These are phyloP conservation scores for Aspergillus viridinutans DNA, from an alignment of 2,329 filamentous ascomycete species.

Conservation along the genomic window DNA sequence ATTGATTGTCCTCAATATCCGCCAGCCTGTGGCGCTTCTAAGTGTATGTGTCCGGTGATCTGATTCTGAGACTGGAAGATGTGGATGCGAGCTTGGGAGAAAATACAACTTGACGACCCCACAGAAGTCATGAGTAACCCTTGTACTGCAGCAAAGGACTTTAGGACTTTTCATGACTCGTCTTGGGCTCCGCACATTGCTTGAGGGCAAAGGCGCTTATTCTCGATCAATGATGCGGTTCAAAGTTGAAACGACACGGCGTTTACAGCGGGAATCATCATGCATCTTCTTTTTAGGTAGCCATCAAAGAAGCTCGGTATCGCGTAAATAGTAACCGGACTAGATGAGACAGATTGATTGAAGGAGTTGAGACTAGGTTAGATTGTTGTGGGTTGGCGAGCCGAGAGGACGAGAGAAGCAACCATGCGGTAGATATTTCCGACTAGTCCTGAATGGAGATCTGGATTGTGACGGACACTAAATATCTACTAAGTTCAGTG, in stretches of 20 bases:
- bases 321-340: not conserved
- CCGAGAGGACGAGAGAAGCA: not conserved
- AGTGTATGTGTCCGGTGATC: not conserved
- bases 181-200: not conserved
- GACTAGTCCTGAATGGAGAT: too few relatives aligned
- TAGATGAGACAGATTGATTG: not conserved
- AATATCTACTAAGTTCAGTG: not conserved
- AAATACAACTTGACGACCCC: not conserved
- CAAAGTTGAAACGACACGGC: too few relatives aligned
- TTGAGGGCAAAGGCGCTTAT: conserved; percentile 10
- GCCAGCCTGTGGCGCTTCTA: not conserved
- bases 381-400: not conserved
- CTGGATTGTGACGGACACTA: too few relatives aligned
- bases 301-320: too few relatives aligned
- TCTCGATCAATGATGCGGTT: conserved; percentile 12
- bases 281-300: too few relatives aligned
- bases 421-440: not conserved
- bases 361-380: not conserved
- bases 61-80: not conserved
- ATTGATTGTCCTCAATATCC: not conserved
- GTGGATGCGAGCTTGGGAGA: not conserved
- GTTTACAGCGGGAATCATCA: too few relatives aligned
- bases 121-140: not conserved
- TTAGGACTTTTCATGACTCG: not conserved
- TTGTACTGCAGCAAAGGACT: not conserved